Conservation (phyloP, 2,329 filamentous ascomycete genomes). For the Metarhizium robertsii region DNA sequence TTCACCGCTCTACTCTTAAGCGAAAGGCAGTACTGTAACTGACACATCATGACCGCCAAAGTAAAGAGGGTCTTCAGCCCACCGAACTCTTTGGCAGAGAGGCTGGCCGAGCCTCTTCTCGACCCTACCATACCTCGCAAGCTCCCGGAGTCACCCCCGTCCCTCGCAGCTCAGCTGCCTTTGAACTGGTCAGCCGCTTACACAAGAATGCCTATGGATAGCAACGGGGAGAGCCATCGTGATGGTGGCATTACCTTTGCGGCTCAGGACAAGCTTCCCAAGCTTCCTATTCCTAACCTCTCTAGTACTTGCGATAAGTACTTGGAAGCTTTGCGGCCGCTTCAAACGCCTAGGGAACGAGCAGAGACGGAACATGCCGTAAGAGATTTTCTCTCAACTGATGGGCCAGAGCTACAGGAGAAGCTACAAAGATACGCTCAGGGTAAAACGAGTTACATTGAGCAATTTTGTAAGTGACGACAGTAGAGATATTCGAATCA, state of each 20-base stretch:
- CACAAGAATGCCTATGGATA: constrained; percentile 38
- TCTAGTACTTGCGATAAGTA: constrained; percentile 72
- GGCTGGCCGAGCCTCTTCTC: constrained; percentile 40
- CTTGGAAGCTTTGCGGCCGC: constrained; percentile 64
- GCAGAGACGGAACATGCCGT: constrained; percentile 73
- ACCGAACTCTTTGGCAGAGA: constrained; percentile 64
- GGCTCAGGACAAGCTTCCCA: constrained; percentile 78
- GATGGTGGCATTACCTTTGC: constrained; percentile 79
- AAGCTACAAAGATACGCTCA: constrained; percentile 84
- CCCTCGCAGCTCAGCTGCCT: constrained; percentile 4
- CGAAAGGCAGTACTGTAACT: constrained; percentile 11
- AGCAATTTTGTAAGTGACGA: constrained; percentile 79
- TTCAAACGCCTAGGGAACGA: constrained; percentile 75
- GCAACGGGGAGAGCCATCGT: constrained; percentile 21
- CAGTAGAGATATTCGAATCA: not conserved
- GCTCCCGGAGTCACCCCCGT: constrained; percentile 24
- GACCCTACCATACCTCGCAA: constrained; percentile 30
- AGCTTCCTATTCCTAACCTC: constrained; percentile 86
- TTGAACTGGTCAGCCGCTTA: constrained; percentile 22
- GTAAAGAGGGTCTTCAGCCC: constrained; percentile 35
- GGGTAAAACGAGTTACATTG: constrained; percentile 91
- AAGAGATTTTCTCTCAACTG: constrained; percentile 68
- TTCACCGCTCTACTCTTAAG: constrained; percentile 63
- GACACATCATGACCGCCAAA: constrained; percentile 26
- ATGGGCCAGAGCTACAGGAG: constrained; percentile 79